Base-by-base conservation (phyloP, 225 moss, liverwort and hornwort species). In the Thuidium tamariscinum region DNA sequence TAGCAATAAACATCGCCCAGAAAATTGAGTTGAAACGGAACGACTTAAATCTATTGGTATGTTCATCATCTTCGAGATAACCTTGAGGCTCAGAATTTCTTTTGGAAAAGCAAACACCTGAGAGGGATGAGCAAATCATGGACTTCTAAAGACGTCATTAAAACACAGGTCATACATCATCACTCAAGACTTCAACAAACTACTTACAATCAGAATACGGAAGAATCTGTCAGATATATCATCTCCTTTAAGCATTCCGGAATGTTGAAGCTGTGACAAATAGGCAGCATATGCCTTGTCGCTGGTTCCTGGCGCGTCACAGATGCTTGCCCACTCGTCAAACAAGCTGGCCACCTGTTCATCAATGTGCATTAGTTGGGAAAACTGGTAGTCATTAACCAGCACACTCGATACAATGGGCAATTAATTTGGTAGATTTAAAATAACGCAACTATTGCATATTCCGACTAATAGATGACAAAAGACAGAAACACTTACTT, bases 161-260 rank as follows among this genome's bases (percentile, higher is more conserved):
- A 78, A 72, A 48, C 79, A 68, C 16, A 78, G 55, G 83, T 80
- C 81, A 72, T 48, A 60, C 37, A 71, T 70, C 80, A 77, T 62
- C 80, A 81, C 23, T 68, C 48, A 70, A 62, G 64, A 69, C 75
- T 89, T 83, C n/a, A 49, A 71, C 36, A 71, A 87, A 71, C 83
- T 41, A 30, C 91, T 86, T 90, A 95, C 95, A 92, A 96, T 95
- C 68, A 97, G 85, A 80, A 95, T 99, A 80, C 97, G 94, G 64
- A 99, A 99, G 83, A 97, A 99, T 88, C 96, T 93, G 87, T 99
- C 99, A 79, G 96, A 99, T 87, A 93, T 90, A 85, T 99, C 99
- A 87, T 99, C 99, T 80, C 95, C 97, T 94, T 97, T 97, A 21
- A 99, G 93, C 94, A 99, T 95, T 87, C 97, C 99, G 62, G 96